Conservation (phyloP, 2,329 filamentous ascomycete species). For the Paracoccidioides brasiliensis region DNA sequence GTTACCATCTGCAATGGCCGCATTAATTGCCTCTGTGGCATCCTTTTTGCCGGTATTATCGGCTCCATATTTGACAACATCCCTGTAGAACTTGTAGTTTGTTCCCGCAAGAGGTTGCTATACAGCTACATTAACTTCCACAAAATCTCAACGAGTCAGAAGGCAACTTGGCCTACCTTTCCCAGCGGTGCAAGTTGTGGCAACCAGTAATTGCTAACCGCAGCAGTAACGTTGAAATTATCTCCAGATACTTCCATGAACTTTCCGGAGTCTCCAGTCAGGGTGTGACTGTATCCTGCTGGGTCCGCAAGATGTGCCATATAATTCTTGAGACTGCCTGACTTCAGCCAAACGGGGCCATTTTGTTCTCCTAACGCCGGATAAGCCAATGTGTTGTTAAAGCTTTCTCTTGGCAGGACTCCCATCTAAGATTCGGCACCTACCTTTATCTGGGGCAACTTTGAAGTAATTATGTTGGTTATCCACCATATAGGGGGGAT, state of each 20-base stretch:
- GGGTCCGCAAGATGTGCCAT: neutral
- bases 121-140: neutral
- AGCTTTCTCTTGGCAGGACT: too few species aligned
- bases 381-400: neutral
- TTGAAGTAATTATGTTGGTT: conserved; percentile 1
- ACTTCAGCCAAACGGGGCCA: conserved; percentile 1
- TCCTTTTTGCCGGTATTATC: conserved; percentile 46
- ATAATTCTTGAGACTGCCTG: neutral
- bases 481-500: conserved; percentile 1
- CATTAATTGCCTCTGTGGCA: conserved; percentile 78
- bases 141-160: neutral
- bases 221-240: neutral
- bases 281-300: neutral
- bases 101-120: neutral
- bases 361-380: conserved; percentile 1
- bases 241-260: neutral
- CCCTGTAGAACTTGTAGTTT: neutral
- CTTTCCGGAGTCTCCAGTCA: neutral
- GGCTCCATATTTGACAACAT: conserved; percentile 1
- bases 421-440: neutral
- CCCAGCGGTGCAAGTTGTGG: neutral
- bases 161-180: neutral
- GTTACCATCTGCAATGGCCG: conserved; percentile 59
- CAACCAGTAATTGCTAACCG: conserved; percentile 1
- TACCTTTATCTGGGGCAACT: conserved; percentile 1